phyloP scores from a whole-genome alignment of 2,329 filamentous ascomycete genomes.

The Mollisiaceae sp. region DNA sequence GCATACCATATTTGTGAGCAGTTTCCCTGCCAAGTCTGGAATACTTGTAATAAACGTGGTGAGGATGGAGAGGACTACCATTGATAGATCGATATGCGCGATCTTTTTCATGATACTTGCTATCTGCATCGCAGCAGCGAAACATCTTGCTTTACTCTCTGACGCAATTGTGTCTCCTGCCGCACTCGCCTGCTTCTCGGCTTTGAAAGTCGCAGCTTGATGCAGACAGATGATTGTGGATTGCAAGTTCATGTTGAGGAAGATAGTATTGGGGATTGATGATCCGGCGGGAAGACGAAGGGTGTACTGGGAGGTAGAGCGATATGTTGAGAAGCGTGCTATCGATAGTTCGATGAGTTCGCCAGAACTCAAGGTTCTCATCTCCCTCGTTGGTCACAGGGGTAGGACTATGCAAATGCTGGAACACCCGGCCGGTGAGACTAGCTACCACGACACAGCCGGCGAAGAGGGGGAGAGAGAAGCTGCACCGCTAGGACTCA shows the following conservation, averaged over 20 bases:
- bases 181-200: slow-evolving; percentile 79
- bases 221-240: slow-evolving; percentile 95
- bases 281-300: slow-evolving; percentile 67
- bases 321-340: slow-evolving; percentile 85
- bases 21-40: neutral
- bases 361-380: slow-evolving; percentile 69
- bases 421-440: slow-evolving; percentile 87
- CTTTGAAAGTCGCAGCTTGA: slow-evolving; percentile 88
- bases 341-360: slow-evolving; percentile 84
- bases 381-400: slow-evolving; percentile 69
- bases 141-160: slow-evolving; percentile 89
- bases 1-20: neutral
- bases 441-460: slow-evolving; percentile 80
- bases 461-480: slow-evolving; percentile 76
- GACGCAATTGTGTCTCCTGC: slow-evolving; percentile 67
- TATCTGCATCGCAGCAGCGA: slow-evolving; percentile 69
- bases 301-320: slow-evolving; percentile 75
- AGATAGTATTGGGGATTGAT: slow-evolving; percentile 69
- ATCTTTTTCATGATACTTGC: slow-evolving; percentile 18
- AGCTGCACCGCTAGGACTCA: slow-evolving; percentile 69
- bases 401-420: slow-evolving; percentile 85
- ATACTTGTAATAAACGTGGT: neutral
- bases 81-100: slow-evolving; percentile 18
- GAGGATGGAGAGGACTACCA: neutral
- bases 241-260: slow-evolving; percentile 93